Evolutionary conservation across 208 protist genomes (phyloP).

Genomic region (Leishmania guyanensis): DNA sequence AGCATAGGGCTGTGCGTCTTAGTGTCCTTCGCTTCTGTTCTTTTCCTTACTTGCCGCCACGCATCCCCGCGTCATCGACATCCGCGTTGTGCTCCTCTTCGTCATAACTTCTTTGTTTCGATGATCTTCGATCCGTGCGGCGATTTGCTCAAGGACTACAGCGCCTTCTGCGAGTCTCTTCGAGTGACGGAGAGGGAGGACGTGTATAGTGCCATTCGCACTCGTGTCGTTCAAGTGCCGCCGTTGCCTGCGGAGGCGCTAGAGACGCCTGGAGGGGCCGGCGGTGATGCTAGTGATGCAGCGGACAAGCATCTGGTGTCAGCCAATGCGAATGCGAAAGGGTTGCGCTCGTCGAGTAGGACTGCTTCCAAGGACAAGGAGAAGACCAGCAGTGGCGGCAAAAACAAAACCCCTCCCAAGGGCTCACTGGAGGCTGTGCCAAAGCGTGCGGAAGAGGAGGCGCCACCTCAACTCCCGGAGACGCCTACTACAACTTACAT

Average conservation of each 20-base stretch:
- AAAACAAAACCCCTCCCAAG: constrained; percentile 13
- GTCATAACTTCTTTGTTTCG: neutral
- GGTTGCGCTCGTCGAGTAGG: constrained; percentile 1
- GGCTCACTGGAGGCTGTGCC: constrained; percentile 1
- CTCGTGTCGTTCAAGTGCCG: constrained; percentile 22
- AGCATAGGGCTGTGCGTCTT: neutral
- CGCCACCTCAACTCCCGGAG: neutral
- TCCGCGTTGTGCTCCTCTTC: neutral
- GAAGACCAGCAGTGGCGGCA: neutral
- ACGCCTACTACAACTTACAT: constrained; percentile 58
- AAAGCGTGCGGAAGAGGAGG: neutral
- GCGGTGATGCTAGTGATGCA: neutral
- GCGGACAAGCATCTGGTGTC: neutral
- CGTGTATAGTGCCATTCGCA: constrained; percentile 62
- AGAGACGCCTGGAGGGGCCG: neutral
- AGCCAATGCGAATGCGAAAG: neutral
- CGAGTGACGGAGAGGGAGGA: constrained; percentile 85
- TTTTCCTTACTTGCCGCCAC: neutral
- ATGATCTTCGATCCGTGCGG: constrained; percentile 90
- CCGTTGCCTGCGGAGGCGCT: neutral
- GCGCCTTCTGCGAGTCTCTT: constrained; percentile 86
- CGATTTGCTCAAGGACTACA: constrained; percentile 82
- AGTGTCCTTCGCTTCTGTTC: neutral
- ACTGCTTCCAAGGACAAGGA: constrained; percentile 12
- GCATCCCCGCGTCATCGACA: neutral